Base-by-base conservation (phyloP, 352 stramenopile species). In the Globisporangium recalcitrans region DNA sequence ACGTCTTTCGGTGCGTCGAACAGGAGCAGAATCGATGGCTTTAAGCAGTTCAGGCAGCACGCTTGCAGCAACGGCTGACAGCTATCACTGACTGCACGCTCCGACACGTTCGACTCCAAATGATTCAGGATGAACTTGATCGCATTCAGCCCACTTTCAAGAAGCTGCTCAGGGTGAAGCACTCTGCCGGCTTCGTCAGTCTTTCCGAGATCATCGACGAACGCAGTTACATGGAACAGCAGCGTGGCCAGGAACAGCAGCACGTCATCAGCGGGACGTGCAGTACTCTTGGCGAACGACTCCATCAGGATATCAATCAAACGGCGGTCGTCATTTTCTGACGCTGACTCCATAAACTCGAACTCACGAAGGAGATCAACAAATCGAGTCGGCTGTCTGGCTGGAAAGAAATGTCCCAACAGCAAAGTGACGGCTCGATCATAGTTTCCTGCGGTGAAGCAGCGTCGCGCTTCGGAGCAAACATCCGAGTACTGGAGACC, bases 351-450 rank as follows among this genome's bases (percentile, higher is more conserved):
- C 5, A 68, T 69, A n/a, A 52, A 40, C 9, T 71, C 61, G 61
- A 87, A 88, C 24, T 90, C 81, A 1, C 79, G 68, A 5, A 90
- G 58, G 16, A 90, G 69, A 16, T 88, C 81, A 11, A 65, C 60
- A 24, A 90, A 68, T 2, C 81, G 77, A 8, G 75, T 65, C 16
- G 52, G 47, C 38, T 87, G 76, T 1, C 71, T 76, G 21, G 59
- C 58, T 14, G 82, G 77, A 34, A 89, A 89, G 34, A 87, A 89
- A 52, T 88, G 72, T 1, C 38, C 66, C 1, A 87, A 54, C 22
- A 89, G 46, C 52, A 73, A 46, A 0, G 64, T 69, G 10, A 84
- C 58, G 7, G 80, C 77, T 22, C 70, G 58, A 47, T 87, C 71
- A 32, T 86, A 72, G 19, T 72, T 55, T 31, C 54, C 70, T 36